A percentile compares a stretch with the other conserved stretches of the same genome.
phyloP scores from a whole-genome alignment of 108 stramenopile genomes.

The Discostella pseudostelligera region DNA sequence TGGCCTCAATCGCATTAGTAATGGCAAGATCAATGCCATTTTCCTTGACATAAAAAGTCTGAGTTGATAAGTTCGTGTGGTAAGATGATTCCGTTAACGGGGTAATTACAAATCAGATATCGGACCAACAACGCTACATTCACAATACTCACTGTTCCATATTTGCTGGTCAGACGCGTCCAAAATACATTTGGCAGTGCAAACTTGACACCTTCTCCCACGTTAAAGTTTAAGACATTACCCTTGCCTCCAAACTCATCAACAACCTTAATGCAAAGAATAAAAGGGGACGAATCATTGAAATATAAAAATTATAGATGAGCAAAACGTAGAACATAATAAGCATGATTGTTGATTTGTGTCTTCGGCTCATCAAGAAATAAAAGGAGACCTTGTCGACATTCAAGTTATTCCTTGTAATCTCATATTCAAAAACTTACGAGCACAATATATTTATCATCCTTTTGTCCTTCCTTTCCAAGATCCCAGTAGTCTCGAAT shows the following conservation, averaged over 20 bases:
- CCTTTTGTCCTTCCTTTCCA: conserved; percentile 87
- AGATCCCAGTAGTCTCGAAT: conserved; percentile 85
- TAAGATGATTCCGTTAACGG: no score
- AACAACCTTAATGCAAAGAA: conserved; percentile 39
- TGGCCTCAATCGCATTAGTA: conserved; percentile 80
- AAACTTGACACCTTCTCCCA: conserved; percentile 84
- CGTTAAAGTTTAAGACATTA: conserved; percentile 87
- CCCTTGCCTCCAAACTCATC: conserved; percentile 87
- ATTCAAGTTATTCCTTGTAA: no score
- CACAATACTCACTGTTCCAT: conserved; percentile 61
- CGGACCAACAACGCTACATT: background rate
- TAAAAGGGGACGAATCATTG: background rate
- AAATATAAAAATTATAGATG: background rate
- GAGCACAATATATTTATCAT: conserved; percentile 86
- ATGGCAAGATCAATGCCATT: conserved; percentile 86
- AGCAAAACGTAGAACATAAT: no score
- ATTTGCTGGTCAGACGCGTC: conserved; percentile 76
- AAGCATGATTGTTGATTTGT: no score
- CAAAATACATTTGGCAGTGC: conserved; percentile 87
- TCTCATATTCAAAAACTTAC: no score
- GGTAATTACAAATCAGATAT: background rate
- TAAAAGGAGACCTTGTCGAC: no score
- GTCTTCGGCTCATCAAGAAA: no score
- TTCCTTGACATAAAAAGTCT: conserved; percentile 80
- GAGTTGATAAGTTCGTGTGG: background rate